Percentiles rank a stretch among this genome's conserved stretches.
Conservation (phyloP, 129 eudicot genomes). For the Flaveria robusta region DNA sequence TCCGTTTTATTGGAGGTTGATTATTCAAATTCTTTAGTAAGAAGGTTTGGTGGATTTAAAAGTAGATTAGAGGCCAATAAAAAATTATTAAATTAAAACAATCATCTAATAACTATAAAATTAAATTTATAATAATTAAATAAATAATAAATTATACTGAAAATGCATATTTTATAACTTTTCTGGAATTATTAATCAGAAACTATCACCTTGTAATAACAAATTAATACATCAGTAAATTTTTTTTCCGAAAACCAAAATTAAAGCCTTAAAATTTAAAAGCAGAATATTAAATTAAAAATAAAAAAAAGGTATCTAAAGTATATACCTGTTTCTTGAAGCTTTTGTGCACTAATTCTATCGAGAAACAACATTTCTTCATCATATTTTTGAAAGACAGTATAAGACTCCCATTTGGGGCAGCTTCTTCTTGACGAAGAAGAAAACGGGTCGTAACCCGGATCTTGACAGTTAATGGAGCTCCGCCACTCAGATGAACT, state of each 20-base stretch:
- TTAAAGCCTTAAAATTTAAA: not conserved
- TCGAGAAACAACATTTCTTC: slow-evolving; percentile 95
- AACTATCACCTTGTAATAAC: not conserved
- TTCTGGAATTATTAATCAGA: no score
- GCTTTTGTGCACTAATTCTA: slow-evolving; percentile 90
- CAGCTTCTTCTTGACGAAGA: slow-evolving; percentile 93
- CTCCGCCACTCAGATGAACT: slow-evolving; percentile 97
- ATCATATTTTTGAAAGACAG: slow-evolving; percentile 90
- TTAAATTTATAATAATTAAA: no score
- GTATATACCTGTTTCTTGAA: slow-evolving; percentile 82
- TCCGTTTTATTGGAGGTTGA: no score
- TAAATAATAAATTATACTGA: no score
- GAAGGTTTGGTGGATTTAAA: no score
- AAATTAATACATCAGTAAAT: no score
- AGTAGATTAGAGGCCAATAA: no score
- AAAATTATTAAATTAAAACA: no score
- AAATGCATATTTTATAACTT: no score
- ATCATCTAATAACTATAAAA: not conserved
- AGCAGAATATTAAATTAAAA: not conserved
- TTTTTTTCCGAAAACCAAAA: no score
- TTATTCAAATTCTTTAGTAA: no score
- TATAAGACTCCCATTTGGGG: slow-evolving; percentile 97
- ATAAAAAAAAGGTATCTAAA: not conserved
- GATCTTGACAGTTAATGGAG: slow-evolving; percentile 72
- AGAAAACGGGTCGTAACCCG: slow-evolving; percentile 90